Evolutionary conservation across 768 basidiomycete species (phyloP).

Genomic region (Lentinula sp.): DNA sequence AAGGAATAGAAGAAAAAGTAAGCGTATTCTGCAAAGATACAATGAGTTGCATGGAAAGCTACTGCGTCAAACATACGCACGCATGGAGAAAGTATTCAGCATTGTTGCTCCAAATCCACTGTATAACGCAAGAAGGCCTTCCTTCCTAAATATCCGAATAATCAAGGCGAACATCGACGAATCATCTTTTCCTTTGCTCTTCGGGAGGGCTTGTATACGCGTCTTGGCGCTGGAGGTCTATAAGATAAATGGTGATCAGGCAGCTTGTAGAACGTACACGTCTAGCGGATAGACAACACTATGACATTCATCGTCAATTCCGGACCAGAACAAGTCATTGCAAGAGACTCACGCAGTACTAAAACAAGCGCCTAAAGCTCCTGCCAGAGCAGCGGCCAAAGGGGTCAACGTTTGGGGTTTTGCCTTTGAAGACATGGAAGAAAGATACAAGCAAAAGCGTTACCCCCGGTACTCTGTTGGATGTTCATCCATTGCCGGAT

Average conservation of each 20-base stretch:
- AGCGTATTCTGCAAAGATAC: conserved; percentile 70
- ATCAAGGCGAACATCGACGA: conserved; percentile 62
- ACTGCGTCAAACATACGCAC: conserved; percentile 42
- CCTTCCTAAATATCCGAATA: conserved; percentile 65
- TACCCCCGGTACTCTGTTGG: conserved; percentile 8
- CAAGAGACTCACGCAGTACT: conserved; percentile 75
- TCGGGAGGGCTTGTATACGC: conserved; percentile 79
- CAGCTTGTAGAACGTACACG: conserved; percentile 51
- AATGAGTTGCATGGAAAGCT: neutral
- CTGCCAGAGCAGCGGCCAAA: conserved; percentile 84
- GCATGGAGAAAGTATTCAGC: conserved; percentile 97
- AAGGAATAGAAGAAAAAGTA: conserved; percentile 99
- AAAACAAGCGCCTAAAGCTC: conserved; percentile 91
- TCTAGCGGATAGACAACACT: conserved; percentile 95
- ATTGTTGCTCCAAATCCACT: conserved; percentile 93
- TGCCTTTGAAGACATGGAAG: conserved; percentile 42
- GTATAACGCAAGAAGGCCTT: conserved; percentile 82
- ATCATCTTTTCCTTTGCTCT: conserved; percentile 47
- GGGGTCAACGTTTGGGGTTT: conserved; percentile 74
- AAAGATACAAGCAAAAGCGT: conserved; percentile 12
- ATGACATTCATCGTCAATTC: conserved; percentile 2
- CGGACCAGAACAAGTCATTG: neutral
- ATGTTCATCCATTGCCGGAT: conserved; percentile 8
- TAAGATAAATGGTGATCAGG: neutral
- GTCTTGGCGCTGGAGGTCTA: conserved; percentile 73